Evolutionary conservation across 805 yeast species (phyloP), one percentile per base, ranked within the genome.

Genomic region (Hermanozyma aechmeae): DNA sequence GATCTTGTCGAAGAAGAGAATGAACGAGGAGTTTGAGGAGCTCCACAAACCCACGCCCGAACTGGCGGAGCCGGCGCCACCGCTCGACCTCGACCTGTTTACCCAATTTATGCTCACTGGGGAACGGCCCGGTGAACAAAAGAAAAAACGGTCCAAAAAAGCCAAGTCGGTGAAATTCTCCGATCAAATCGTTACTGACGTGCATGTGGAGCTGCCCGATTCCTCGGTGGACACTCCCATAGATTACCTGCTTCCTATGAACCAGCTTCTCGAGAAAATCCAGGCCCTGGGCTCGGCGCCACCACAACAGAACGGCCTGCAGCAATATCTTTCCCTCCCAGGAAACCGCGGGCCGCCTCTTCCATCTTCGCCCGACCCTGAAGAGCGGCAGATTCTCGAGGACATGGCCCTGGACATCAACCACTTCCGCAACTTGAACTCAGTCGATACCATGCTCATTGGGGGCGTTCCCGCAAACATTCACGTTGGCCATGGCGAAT

Each of bases 51-150:
- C n/a, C n/a, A n/a, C n/a, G n/a, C n/a, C n/a, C n/a, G n/a, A n/a
- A n/a, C 20, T 23, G 16, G 25, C 15, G 15, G 24, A 16, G 3
- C 44, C 35, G 16, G 17, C 31, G 10, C 31, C 22, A 53, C 74
- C 73, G 30, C 65, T 84, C 15, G 95, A 87, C 48, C 61, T 87
- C 40, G 95, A 87, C 51, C 73, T 85, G 17, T 87, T 87, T 52
- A 82, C 95, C 12, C 78, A 80, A 38, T 76, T 87, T 45, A 65
- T 85, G 43, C 57, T 87, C 42, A 84, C 95, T 0, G 96, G 96
- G 2, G 73, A 78, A 39, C 58, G 82, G 22, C 84, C 84, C 15
- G 61, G 51, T 11, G 65, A 70, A 30, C 48, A 50, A 50, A 39
- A 50, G 46, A 57, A 50, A 45, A 61, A 54, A 33, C 58, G 59